Base-by-base conservation (phyloP, 2,329 filamentous ascomycete species). In the Pezicula rhizophila region DNA sequence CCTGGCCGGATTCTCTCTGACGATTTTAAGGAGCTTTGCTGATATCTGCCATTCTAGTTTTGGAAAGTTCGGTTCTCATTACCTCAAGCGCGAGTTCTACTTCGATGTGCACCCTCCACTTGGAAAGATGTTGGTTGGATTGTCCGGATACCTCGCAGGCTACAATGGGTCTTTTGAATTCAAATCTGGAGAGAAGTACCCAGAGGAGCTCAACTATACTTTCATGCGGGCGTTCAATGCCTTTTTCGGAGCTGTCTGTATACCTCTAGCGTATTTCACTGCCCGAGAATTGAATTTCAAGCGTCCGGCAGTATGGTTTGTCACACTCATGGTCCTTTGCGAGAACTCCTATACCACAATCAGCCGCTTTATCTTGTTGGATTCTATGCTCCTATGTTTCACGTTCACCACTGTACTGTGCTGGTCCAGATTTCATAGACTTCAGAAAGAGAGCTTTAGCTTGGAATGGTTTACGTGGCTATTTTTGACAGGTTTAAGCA, bases 131-230 rank as follows among this genome's bases (percentile, higher is more conserved):
- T 83, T 99, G 49, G 92, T 99, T 60, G 93, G 93, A 54, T 79
- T 99, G 45, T 97, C 93, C 6, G 93, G 93, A 66, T 95, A 95
- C 65, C 78, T 99, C 53, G 95, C 92, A 58, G 92, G 92, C 57
- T 99, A 99, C 77, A 99, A 99, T 74, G 93, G 93, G 50, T 95
- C 92, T 4, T 99, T 99, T 71, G 93, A 99, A 66, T 99, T 99
- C 79, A 99, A 99, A 71, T 97, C 92, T 47, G 93, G 93, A 66
- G 93, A 97, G 65, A 90, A 81, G 47, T 99, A 99, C 67, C 93
- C 93, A 10, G 82, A 84, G 59, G 89, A 97, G 63, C 78, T 99
- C 65, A 86, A 99, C 75, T 99, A 95, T 70, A 95, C 91, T 60
- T 96, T 96, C 66, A 99, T 99, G 95, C 89, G 93, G 60, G 79